These are phyloP conservation scores for Umbelopsis sp. DNA, from an alignment of 192 early-diverging fungal genomes.

Conservation along the genomic window DNA sequence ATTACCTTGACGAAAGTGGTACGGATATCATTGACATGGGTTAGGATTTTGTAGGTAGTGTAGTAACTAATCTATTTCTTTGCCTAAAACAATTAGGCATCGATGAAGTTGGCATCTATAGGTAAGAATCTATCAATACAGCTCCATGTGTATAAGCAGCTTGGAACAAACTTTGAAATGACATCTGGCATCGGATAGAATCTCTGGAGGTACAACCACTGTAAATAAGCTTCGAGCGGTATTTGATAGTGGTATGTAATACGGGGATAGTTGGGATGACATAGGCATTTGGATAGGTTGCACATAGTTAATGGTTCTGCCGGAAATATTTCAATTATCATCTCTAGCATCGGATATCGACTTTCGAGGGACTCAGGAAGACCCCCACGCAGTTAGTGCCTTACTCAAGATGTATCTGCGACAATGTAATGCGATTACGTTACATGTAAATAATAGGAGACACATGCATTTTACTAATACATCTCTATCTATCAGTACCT, in stretches of 20 bases:
- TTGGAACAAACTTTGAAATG: background rate
- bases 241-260: conserved; percentile 49
- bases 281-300: background rate
- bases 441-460: background rate
- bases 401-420: conserved; percentile 61
- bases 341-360: conserved; percentile 48
- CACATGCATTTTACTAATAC: background rate
- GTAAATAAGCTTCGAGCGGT: conserved; percentile 51
- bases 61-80: background rate
- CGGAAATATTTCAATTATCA: background rate
- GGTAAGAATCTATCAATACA: conserved; percentile 31
- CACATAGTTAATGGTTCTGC: too few relatives aligned
- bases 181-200: conserved; percentile 24
- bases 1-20: conserved; percentile 38
- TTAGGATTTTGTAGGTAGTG: too few relatives aligned
- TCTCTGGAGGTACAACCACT: conserved; percentile 51
- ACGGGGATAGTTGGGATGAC: background rate
- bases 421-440: conserved; percentile 48
- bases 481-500: conserved; percentile 39
- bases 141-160: too few relatives aligned
- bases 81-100: conserved; percentile 38
- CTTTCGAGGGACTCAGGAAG: conserved; percentile 40
- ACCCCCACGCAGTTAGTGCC: conserved; percentile 62
- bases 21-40: background rate
- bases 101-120: conserved; percentile 56